Conservation (phyloP, 176 grass and related monocot genomes). For the Musa itinerans region DNA sequence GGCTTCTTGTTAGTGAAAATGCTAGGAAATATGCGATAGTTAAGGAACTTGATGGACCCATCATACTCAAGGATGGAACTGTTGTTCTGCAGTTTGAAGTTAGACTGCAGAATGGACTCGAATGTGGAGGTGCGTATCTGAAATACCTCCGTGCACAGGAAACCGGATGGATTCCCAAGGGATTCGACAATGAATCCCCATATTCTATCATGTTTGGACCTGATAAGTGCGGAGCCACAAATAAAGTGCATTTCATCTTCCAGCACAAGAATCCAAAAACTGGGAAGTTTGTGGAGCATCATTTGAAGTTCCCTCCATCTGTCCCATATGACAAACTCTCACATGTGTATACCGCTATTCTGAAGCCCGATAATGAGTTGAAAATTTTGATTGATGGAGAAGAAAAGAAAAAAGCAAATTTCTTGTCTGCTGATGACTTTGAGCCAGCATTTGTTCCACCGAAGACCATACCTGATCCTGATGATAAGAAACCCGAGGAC, state of each 20-base stretch:
- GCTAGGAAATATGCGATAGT: conserved; percentile 86
- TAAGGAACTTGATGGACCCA: conserved; percentile 67
- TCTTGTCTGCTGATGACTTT: conserved; percentile 82
- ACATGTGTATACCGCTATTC: conserved; percentile 86
- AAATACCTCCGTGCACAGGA: conserved; percentile 79
- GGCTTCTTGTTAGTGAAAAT: conserved; percentile 69
- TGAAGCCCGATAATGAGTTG: conserved; percentile 76
- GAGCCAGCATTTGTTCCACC: conserved; percentile 82
- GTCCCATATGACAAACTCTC: conserved; percentile 84
- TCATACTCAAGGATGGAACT: conserved; percentile 67
- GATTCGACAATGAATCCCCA: conserved; percentile 83
- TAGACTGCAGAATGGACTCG: conserved; percentile 89
- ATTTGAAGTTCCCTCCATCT: conserved; percentile 88
- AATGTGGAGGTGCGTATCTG: conserved; percentile 89
- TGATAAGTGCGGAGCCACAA: conserved; percentile 95
- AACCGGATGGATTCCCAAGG: conserved; percentile 55
- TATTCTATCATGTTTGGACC: conserved; percentile 98
- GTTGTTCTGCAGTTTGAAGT: conserved; percentile 81
- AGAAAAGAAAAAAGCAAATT: conserved; percentile 77
- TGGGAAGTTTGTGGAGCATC: conserved; percentile 85
- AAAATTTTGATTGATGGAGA: conserved; percentile 81
- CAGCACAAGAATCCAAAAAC: conserved; percentile 88
- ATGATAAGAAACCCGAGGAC: conserved; percentile 97
- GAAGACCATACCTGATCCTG: conserved; percentile 88
- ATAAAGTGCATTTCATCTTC: conserved; percentile 98